A percentile compares a stretch with the other conserved stretches of the same genome.
phyloP scores from a whole-genome alignment of 768 basidiomycete species.

The Kwoniella sp. region DNA sequence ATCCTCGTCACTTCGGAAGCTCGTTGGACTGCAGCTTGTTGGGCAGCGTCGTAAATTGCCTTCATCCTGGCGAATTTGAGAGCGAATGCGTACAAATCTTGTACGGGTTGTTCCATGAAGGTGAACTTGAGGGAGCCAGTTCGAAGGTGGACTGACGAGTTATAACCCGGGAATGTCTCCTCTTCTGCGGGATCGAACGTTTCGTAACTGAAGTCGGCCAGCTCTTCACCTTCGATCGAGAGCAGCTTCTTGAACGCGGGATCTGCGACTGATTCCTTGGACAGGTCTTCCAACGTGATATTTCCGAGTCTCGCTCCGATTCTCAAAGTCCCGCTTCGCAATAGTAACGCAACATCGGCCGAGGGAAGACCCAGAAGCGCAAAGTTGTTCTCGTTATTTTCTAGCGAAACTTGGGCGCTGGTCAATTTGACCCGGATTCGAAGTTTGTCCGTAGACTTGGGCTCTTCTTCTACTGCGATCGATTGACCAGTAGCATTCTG shows the following conservation, averaged over 20 bases:
- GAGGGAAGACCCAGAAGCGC: constrained; percentile 89
- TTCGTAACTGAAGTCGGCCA: constrained; percentile 91
- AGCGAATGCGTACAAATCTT: constrained; percentile 78
- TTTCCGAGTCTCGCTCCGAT: constrained; percentile 81
- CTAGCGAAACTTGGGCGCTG: constrained; percentile 78
- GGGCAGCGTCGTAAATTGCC: constrained; percentile 89
- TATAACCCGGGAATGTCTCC: constrained; percentile 73
- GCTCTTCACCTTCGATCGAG: constrained; percentile 89
- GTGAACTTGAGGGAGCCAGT: constrained; percentile 89
- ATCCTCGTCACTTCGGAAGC: constrained; percentile 79
- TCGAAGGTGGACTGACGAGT: constrained; percentile 76
- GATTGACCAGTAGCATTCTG: neutral
- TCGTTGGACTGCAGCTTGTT: constrained; percentile 84
- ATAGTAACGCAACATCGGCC: constrained; percentile 77
- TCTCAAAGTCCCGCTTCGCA: constrained; percentile 72
- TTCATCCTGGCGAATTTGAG: constrained; percentile 86
- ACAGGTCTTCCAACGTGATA: constrained; percentile 72
- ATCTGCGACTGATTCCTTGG: constrained; percentile 58
- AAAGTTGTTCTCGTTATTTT: constrained; percentile 69
- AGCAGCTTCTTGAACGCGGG: constrained; percentile 80
- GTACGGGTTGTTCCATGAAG: constrained; percentile 88
- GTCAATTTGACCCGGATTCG: constrained; percentile 80
- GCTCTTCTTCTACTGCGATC: constrained; percentile 9
- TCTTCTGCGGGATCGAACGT: constrained; percentile 75
- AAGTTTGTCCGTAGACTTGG: constrained; percentile 64